Base-by-base conservation (phyloP, 2,329 filamentous ascomycete genomes). In the Fusarium equiseti region DNA sequence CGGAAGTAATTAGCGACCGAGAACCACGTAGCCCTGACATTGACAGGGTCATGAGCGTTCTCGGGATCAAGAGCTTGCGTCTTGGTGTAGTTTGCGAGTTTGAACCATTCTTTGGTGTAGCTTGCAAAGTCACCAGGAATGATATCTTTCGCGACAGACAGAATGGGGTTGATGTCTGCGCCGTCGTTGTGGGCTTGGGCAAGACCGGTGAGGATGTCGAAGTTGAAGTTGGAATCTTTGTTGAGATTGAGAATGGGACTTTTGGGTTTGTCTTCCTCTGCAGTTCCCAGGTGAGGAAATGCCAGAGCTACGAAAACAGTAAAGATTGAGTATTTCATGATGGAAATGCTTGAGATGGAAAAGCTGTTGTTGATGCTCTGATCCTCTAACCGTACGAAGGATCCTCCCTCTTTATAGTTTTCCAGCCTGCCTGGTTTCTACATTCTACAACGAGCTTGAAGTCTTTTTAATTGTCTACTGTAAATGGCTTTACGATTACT, bases 1-100 rank as follows among this genome's bases (percentile, higher is more conserved):
- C 83, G 80, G 64, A 80, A 85, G 72, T 85, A 85, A 6, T 75
- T 78, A 0, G 83, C 66, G 0, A 81, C 79, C 7, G 76, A 79
- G 74, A 85, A 83, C 68, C 65, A 76, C 9, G 70, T 61, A 0
- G 70, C 68, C 10, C 75, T 69, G 9, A 72, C 74, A 2, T 76
- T 77, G 15, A 76, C 6, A 0, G 75, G 71, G 29, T 77, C 64
- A 12, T 71, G 72, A 0, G 48, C 46, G 4, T 66, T 27, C 15
- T 76, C 70, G 0, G 73, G 69, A 13, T 69, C 66, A 16, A 68
- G 45, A 2, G 73, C 74, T 7, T 67, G 44, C 1, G 52, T n/a
- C 32, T 73, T 73, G 12, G 70, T 69, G 13, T 57, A 1, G 10
- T 76, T 71, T 20, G 77, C 77, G 27, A 78, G 60, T 6, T 49